Base-by-base conservation (phyloP, 371 early-diverging fungal species). In the Mucor irregularis region DNA sequence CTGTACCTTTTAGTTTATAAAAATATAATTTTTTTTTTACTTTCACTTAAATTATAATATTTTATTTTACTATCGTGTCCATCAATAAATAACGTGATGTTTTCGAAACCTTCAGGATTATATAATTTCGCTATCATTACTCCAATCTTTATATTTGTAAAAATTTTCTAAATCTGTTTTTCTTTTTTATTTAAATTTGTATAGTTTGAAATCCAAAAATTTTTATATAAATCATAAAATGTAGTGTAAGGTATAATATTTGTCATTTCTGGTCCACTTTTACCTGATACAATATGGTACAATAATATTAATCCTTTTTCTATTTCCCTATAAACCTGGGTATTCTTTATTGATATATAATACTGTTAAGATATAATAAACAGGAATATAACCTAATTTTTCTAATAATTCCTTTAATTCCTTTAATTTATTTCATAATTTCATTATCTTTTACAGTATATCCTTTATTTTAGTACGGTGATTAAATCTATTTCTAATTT, bases 191-290 rank as follows among this genome's bases (percentile, higher is more conserved):
- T n/a, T n/a, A n/a, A n/a, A n/a, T n/a, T n/a, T n/a, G n/a, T n/a
- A n/a, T n/a, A n/a, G n/a, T 37, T 37, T n/a, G 5, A 5, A 2
- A 25, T 33, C 51, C 43, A 59, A 48, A 59, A 59, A 11, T 47
- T 24, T 39, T 59, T 59, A 53, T 59, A 59, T 8, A 59, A 14
- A 28, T 19, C 17, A 51, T 59, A 40, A 42, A 53, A 59, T 19
- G 30, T 39, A 8, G 47, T 29, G 35, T 51, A 25, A 2, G 57
- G 50, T 22, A 57, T 24, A 40, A 37, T 43, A 16, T 40, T 9
- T 29, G 40, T 9, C 33, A 49, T 49, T 5, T 57, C 44, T 37
- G 13, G 31, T 21, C 39, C 31, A 33, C 34, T 22, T 14, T 22
- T 25, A 7, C 44, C 50, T 24, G 24, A 21, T 8, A 57, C 43